Base-by-base conservation (phyloP, 1,284 basidiomycete genomes). In the Naganishia sp. region DNA sequence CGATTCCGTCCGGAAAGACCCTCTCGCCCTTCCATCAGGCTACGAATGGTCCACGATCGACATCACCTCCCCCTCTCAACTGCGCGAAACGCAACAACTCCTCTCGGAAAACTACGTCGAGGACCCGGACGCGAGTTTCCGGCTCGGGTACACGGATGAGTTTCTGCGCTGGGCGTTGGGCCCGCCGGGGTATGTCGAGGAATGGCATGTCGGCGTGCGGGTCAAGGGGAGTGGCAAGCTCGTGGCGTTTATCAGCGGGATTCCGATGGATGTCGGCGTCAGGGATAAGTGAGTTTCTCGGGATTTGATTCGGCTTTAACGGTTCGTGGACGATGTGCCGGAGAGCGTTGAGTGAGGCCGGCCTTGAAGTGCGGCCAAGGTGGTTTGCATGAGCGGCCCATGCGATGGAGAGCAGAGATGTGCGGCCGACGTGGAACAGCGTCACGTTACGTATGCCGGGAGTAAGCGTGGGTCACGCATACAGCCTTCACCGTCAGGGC, bases 181-280 rank as follows among this genome's bases (percentile, higher is more conserved):
- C 72, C 93, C 95, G 62, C 96, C 96, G 13, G 94, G 94, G 4
- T 99, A 93, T 79, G 81, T 87, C 73, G 88, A 89, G 72, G 90
- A 94, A 73, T 98, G 96, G 95, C 94, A 97, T 77, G 82, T 99
- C 63, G 96, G 94, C 50, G 94, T 99, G 9, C 88, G 95, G 21
- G 94, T 98, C 6, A 85, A 86, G 32, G 88, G 90, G 25, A 92
- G 89, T 72, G 87, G 90, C 80, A 97, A 95, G 79, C 85, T 99
- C 1, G 91, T 99, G n/a, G 96, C 90, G 0, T 99, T 99, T 79
- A 98, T 99, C 72, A 90, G 92, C n/a, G 96, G 92, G 49, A 88
- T 99, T 52, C 94, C 94, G 6, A 83, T 96, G 68, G 86, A 85
- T 11, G 79, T 96, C 13, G 87, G 89, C 28, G 88, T 94, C 10